Conservation (phyloP, 176 grass and related monocot genomes). For the Leersia perrieri region DNA sequence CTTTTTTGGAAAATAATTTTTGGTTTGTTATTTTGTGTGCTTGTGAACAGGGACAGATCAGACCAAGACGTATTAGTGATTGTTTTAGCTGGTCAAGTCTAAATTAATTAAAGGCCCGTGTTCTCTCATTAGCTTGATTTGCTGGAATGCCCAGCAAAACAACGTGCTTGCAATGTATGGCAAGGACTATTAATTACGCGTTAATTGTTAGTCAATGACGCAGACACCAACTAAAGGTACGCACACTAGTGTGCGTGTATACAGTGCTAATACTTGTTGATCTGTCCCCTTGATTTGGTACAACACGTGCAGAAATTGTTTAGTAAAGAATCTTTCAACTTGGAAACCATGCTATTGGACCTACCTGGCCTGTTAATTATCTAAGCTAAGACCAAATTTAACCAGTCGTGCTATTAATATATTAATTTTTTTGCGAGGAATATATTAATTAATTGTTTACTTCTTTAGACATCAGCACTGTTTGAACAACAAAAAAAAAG, state of each 20-base stretch:
- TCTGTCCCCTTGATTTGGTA: slow-evolving; percentile 15
- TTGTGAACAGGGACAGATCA: neutral
- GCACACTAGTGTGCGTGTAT: neutral
- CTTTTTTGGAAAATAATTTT: no score
- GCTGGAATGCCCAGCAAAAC: neutral
- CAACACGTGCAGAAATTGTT: slow-evolving; percentile 16
- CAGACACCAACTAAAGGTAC: neutral
- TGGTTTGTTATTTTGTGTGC: neutral
- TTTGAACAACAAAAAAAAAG: no score
- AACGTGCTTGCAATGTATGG: neutral
- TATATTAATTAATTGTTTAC: no score
- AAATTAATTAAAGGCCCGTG: neutral
- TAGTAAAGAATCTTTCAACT: neutral
- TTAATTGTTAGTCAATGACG: slow-evolving; percentile 11
- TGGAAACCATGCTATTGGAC: neutral
- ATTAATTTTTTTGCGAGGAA: no score
- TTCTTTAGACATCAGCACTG: no score
- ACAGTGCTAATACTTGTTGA: neutral
- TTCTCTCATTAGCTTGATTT: neutral
- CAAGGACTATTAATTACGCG: neutral
- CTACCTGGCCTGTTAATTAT: neutral
- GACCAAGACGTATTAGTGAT: neutral
- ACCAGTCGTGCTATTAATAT: neutral
- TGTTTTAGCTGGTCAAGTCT: neutral
- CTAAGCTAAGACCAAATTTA: neutral